phyloP scores from a whole-genome alignment of 495 filamentous ascomycete species.

The Annulohypoxylon nitens region DNA sequence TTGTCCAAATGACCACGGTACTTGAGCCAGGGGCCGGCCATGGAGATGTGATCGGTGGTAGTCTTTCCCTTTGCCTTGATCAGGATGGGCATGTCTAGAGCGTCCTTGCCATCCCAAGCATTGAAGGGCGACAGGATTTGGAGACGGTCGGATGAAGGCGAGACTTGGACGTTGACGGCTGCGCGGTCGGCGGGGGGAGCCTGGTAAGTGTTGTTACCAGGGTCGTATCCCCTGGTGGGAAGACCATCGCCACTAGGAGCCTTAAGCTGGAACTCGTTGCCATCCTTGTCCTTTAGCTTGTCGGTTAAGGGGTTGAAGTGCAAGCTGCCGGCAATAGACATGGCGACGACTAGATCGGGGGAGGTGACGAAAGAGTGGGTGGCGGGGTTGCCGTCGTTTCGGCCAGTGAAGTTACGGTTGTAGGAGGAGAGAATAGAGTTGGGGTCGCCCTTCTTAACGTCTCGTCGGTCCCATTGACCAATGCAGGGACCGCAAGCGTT shows the following conservation, averaged over 20 bases:
- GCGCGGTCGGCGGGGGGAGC: slow-evolving; percentile 86
- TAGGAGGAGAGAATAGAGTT: slow-evolving; percentile 98
- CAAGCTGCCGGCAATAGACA: slow-evolving; percentile 89
- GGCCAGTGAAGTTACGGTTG: slow-evolving; percentile 99
- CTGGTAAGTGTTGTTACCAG: slow-evolving; percentile 96
- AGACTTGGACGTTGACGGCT: slow-evolving; percentile 82
- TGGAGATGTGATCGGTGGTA: slow-evolving; percentile 99
- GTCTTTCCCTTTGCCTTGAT: slow-evolving; percentile 99
- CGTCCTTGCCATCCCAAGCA: slow-evolving; percentile 95
- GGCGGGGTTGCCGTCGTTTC: slow-evolving; percentile 98
- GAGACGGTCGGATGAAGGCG: slow-evolving; percentile 91
- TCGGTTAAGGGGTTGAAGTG: slow-evolving; percentile 98
- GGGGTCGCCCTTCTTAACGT: slow-evolving; percentile 95
- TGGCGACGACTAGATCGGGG: slow-evolving; percentile 94
- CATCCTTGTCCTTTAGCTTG: slow-evolving; percentile 93
- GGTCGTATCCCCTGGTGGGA: slow-evolving; percentile 86
- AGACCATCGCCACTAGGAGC: slow-evolving; percentile 86
- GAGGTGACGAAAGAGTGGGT: slow-evolving; percentile 99
- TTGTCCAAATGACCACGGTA: slow-evolving; percentile 99
- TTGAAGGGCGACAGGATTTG: slow-evolving; percentile 90
- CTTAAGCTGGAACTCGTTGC: slow-evolving; percentile 93
- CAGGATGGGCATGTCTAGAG: slow-evolving; percentile 86
- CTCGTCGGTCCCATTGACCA: slow-evolving; percentile 92
- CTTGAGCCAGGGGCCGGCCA: slow-evolving; percentile 99
- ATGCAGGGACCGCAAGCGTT: slow-evolving; percentile 91